Percentiles rank a stretch among this genome's conserved stretches.
phyloP scores from a whole-genome alignment of 2,329 filamentous ascomycete genomes.

The Ilyonectria mors-panacis region DNA sequence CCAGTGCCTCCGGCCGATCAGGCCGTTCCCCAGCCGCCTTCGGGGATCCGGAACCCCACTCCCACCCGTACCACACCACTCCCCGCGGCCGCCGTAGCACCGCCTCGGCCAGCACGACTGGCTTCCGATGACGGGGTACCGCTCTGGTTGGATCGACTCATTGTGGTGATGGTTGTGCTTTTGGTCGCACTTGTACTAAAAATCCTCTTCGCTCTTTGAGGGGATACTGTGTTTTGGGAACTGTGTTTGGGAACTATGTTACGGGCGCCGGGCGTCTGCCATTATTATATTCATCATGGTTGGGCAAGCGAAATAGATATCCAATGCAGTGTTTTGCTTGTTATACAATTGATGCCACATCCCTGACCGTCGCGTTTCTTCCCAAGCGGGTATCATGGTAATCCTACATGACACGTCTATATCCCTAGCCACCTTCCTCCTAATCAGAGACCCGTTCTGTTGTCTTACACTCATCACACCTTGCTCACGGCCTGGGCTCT shows the following conservation, averaged over 20 bases:
- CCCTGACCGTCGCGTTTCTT: background rate
- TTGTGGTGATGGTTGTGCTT: constrained; percentile 79
- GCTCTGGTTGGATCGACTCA: constrained; percentile 86
- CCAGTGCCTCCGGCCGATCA: background rate
- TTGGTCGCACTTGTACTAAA: constrained; percentile 79
- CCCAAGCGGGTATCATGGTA: constrained; percentile 23
- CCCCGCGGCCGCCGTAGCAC: constrained; percentile 26
- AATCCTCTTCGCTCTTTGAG: constrained; percentile 58
- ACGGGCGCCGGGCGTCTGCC: constrained; percentile 15
- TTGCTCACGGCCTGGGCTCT: constrained; percentile 26
- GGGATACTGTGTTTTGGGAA: constrained; percentile 1
- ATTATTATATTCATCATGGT: constrained; percentile 8
- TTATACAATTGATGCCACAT: background rate
- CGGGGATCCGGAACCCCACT: constrained; percentile 32
- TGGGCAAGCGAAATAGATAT: constrained; percentile 43
- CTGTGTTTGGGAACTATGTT: constrained; percentile 29
- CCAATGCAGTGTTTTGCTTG: constrained; percentile 31
- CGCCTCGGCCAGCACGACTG: constrained; percentile 39
- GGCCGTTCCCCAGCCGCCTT: constrained; percentile 22
- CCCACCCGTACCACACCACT: constrained; percentile 32
- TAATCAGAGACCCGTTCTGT: background rate
- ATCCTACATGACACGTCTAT: constrained; percentile 15
- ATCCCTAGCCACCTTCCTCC: background rate
- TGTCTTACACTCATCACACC: constrained; percentile 16
- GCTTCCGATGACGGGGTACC: constrained; percentile 67